phyloP scores from a whole-genome alignment of 345 rosid species.

The Iberis pinnata region DNA sequence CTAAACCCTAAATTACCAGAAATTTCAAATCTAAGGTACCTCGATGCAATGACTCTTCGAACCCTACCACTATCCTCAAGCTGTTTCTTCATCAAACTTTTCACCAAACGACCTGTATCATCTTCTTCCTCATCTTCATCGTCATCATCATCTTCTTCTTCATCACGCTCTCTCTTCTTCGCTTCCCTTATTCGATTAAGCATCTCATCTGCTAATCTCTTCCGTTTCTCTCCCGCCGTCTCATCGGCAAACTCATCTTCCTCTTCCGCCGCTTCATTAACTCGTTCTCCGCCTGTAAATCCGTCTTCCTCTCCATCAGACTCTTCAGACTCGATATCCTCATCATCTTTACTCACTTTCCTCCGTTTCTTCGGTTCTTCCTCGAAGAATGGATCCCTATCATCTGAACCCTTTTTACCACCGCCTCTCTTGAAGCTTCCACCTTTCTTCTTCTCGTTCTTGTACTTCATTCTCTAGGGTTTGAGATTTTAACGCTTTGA shows the following conservation, averaged over 20 bases:
- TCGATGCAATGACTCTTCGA: constrained; percentile 64
- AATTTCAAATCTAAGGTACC: constrained; percentile 34
- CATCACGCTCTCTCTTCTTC: constrained; percentile 40
- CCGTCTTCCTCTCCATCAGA: constrained; percentile 45
- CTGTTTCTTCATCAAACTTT: constrained; percentile 74
- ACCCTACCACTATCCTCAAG: constrained; percentile 79
- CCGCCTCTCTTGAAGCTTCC: constrained; percentile 28
- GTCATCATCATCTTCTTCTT: constrained; percentile 35
- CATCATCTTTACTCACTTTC: constrained; percentile 46
- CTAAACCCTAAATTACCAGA: background rate
- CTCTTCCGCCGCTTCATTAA: constrained; percentile 20
- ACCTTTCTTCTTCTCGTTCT: constrained; percentile 33
- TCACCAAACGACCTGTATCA: constrained; percentile 36
- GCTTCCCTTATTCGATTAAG: constrained; percentile 42
- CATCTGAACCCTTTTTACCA: constrained; percentile 30
- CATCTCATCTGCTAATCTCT: constrained; percentile 49
- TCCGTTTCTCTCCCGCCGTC: constrained; percentile 70
- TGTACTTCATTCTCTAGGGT: constrained; percentile 33
- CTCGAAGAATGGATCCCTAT: constrained; percentile 45
- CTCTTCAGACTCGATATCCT: constrained; percentile 53
- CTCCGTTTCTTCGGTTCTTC: constrained; percentile 42
- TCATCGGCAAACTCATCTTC: constrained; percentile 46
- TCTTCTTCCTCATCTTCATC: constrained; percentile 45
- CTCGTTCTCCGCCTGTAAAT: constrained; percentile 23
- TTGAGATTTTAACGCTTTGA: too few species aligned